Evolutionary conservation across 352 stramenopile genomes (phyloP), one percentile per base, ranked within the genome.

Genomic region (Pythium angustatum): DNA sequence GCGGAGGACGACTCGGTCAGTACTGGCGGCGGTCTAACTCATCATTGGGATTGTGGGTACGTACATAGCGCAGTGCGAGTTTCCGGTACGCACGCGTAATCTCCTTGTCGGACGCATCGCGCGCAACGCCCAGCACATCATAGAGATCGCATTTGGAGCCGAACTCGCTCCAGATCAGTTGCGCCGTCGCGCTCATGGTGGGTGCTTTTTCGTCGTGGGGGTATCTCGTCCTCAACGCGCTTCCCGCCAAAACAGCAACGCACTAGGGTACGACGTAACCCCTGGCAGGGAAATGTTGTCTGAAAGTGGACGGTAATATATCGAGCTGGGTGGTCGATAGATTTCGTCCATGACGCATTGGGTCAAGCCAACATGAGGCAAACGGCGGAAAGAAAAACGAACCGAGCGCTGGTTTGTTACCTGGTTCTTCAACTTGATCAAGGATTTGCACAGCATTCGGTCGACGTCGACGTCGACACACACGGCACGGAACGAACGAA

Each of bases 71-170:
- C 30, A 96, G 69, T 26, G 82, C 83, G 11, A 87, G 67, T 66
- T 88, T 90, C 17, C 75, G 71, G 59, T 96, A 91, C 8, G 76
- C 81, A 31, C 59, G 73, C 14, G 78, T 94, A 69, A 91, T 84
- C 54, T 90, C 84, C 72, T 91, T 93, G 54, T 84, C 73, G 5
- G 66, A 83, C 30, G 77, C 78, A 5, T 68, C 75, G 44, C 72
- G 69, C 40, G 70, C 62, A 14, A 97, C 75, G 33, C 72, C 75
- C 28, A 97, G 59, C 40, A 96, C 81, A 27, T 79, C 78, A 72
- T 97, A 97, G 22, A 97, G 67, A 51, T 91, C 74, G 54, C 76
- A 87, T 57, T 78, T 72, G 12, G 80, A 59, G 58, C 84, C 84
- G 57, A 93, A 91, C 45, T 78, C 75, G 33, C 62, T 63, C 62